Evolutionary conservation across 495 filamentous ascomycete species (phyloP).

Genomic region (Immersiella caudata): DNA sequence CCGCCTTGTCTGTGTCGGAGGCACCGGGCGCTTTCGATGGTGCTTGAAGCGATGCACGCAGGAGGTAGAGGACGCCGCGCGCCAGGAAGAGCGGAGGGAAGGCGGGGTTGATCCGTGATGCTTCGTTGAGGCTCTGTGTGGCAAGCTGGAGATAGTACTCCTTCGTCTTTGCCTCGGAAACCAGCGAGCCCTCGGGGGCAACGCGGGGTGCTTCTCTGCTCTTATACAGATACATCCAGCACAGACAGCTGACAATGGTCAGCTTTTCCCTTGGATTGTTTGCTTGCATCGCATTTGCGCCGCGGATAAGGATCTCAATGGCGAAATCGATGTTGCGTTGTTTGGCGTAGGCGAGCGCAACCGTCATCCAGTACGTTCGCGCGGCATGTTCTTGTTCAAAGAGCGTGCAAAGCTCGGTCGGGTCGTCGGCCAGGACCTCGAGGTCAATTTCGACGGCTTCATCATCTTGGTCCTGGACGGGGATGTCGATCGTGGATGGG

Average conservation of each 20-base stretch:
- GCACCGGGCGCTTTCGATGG: slow-evolving; percentile 68
- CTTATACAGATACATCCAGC: slow-evolving; percentile 92
- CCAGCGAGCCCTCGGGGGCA: slow-evolving; percentile 58
- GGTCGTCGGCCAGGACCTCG: slow-evolving; percentile 87
- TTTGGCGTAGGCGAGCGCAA: slow-evolving; percentile 96
- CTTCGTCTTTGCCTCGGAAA: slow-evolving; percentile 80
- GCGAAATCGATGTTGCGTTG: slow-evolving; percentile 90
- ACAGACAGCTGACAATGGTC: slow-evolving; percentile 77
- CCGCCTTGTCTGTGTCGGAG: slow-evolving; percentile 73
- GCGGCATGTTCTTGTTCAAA: slow-evolving; percentile 89
- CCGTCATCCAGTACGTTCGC: slow-evolving; percentile 91
- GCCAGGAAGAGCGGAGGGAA: slow-evolving; percentile 88
- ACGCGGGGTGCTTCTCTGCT: slow-evolving; percentile 87
- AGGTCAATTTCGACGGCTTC: slow-evolving; percentile 92
- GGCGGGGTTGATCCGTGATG: slow-evolving; percentile 87
- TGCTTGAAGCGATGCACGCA: slow-evolving; percentile 81
- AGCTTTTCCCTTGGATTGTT: slow-evolving; percentile 81
- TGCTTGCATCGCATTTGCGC: slow-evolving; percentile 70
- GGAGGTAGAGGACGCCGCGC: slow-evolving; percentile 84
- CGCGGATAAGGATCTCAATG: slow-evolving; percentile 88
- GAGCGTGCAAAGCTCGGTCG: slow-evolving; percentile 90
- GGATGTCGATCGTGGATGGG: slow-evolving; percentile 85
- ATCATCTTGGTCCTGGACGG: slow-evolving; percentile 76
- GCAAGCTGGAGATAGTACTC: slow-evolving; percentile 91
- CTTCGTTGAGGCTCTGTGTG: slow-evolving; percentile 88